phyloP scores from a whole-genome alignment of 108 stramenopile species.

The Nitzschia sp. region DNA sequence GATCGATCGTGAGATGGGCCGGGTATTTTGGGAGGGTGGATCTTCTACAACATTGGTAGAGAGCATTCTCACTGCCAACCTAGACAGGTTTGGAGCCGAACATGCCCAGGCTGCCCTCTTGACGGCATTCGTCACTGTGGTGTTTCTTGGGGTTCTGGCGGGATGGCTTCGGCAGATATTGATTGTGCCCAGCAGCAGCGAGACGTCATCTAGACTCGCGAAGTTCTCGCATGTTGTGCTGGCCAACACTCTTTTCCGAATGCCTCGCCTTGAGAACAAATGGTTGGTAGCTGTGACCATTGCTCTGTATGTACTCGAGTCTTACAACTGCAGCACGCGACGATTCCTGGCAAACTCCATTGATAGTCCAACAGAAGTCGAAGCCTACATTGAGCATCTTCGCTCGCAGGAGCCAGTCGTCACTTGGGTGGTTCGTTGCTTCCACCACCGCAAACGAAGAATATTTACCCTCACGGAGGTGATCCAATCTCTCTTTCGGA shows the following conservation, averaged over 20 bases:
- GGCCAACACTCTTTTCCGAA: slow-evolving; percentile 21
- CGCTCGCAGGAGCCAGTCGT: slow-evolving; percentile 54
- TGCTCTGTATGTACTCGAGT: slow-evolving; percentile 69
- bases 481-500: slow-evolving; percentile 21
- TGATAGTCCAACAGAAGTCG: slow-evolving; percentile 57
- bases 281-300: slow-evolving; percentile 44
- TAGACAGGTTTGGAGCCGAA: slow-evolving; percentile 34
- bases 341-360: slow-evolving; percentile 69
- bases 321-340: slow-evolving; percentile 73
- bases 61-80: slow-evolving; percentile 22
- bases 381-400: slow-evolving; percentile 62
- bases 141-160: slow-evolving; percentile 25
- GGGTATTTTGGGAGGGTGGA: slow-evolving; percentile 79
- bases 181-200: neutral
- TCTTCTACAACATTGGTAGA: slow-evolving; percentile 33
- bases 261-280: slow-evolving; percentile 32
- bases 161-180: slow-evolving; percentile 26
- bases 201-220: neutral
- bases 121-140: slow-evolving; percentile 23
- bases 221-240: neutral
- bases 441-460: slow-evolving; percentile 75
- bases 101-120: slow-evolving; percentile 34
- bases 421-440: slow-evolving; percentile 79
- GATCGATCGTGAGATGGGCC: slow-evolving; percentile 74
- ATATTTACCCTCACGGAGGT: slow-evolving; percentile 34